Percentiles rank a stretch among this genome's conserved stretches.
Conservation (phyloP, 805 yeast species). For the Myxozyma udenii region DNA sequence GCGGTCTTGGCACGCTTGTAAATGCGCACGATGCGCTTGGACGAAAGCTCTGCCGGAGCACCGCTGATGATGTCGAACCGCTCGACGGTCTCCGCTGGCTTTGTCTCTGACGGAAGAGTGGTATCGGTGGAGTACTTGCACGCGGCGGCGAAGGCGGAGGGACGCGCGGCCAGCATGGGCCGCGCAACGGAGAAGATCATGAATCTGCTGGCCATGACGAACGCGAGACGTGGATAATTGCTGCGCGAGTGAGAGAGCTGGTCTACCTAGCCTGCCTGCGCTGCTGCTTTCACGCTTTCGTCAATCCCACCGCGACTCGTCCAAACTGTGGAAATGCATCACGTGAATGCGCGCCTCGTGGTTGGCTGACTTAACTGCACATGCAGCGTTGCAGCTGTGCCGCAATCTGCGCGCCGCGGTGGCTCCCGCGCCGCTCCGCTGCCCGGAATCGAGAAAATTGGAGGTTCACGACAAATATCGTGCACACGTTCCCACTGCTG, state of each 20-base stretch:
- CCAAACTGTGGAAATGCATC: background rate
- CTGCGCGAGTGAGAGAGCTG: background rate
- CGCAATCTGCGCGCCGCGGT: background rate
- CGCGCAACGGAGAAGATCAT: slow-evolving; percentile 6
- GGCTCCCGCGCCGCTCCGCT: background rate
- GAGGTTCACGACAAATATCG: background rate
- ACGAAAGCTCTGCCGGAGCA: slow-evolving; percentile 64
- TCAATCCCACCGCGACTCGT: too few relatives aligned
- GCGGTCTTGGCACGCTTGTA: slow-evolving; percentile 76
- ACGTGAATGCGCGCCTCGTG: slow-evolving; percentile 9
- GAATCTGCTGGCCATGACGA: slow-evolving; percentile 19
- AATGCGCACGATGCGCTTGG: slow-evolving; percentile 69
- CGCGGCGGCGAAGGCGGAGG: background rate
- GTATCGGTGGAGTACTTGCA: slow-evolving; percentile 19
- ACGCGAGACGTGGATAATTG: too few relatives aligned
- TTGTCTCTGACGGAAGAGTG: slow-evolving; percentile 9
- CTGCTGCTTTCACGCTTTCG: too few relatives aligned
- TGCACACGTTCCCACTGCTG: background rate
- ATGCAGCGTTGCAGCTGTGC: background rate
- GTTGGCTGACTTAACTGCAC: slow-evolving; percentile 15
- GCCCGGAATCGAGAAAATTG: background rate
- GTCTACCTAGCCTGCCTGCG: too few relatives aligned
- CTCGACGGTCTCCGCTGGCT: slow-evolving; percentile 32
- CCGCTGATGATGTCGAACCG: slow-evolving; percentile 65
- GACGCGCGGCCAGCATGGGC: slow-evolving; percentile 1